Conservation (phyloP, 805 yeast species). For the Saturnispora besseyi region DNA sequence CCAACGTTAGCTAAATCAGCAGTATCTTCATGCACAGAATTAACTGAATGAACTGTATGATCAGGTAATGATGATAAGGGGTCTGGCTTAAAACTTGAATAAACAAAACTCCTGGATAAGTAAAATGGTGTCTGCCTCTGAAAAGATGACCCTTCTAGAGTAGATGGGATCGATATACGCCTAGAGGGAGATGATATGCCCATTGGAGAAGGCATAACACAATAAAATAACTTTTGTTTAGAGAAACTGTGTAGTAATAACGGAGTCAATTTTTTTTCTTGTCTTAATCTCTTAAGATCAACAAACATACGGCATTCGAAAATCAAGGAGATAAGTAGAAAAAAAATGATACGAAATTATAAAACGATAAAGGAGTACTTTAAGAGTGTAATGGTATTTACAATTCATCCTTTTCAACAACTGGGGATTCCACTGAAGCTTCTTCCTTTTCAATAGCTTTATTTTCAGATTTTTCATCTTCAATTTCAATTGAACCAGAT, state of each 20-base stretch:
- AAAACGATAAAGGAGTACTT: neutral
- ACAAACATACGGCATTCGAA: neutral
- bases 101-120: conserved; percentile 33
- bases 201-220: neutral
- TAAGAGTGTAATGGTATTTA: conserved; percentile 10
- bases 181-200: neutral
- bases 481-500: conserved; percentile 54
- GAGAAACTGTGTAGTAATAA: neutral
- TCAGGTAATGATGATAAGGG: conserved; percentile 13
- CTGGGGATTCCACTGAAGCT: conserved; percentile 10
- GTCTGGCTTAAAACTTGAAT: conserved; percentile 26
- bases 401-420: conserved; percentile 29
- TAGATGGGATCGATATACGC: neutral
- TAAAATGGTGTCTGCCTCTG: conserved; percentile 3
- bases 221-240: neutral
- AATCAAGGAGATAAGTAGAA: neutral
- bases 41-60: conserved; percentile 33
- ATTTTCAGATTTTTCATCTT: conserved; percentile 1
- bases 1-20: conserved; percentile 51
- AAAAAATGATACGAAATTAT: neutral
- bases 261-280: neutral
- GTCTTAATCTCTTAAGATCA: neutral
- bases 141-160: neutral
- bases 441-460: neutral
- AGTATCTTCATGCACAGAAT: conserved; percentile 46